These are phyloP conservation scores for Neonectria hederae DNA, from an alignment of 2,329 filamentous ascomycete species.

Conservation along the genomic window DNA sequence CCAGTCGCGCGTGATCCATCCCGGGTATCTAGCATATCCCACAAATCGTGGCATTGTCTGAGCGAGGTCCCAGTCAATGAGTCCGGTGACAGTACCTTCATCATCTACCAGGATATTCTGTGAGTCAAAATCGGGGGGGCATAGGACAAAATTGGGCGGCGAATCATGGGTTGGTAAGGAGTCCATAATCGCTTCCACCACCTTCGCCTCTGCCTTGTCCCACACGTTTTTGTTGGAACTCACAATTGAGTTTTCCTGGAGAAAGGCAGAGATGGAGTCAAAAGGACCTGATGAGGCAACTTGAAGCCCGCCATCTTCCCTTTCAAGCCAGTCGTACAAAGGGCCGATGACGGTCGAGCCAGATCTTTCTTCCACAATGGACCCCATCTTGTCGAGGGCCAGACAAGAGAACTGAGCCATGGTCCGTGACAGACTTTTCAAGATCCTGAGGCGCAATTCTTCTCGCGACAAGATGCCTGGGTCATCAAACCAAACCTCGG, in stretches of 20 bases:
- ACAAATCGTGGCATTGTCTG: conserved; percentile 18
- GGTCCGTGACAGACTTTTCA: conserved; percentile 17
- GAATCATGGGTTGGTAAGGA: conserved; percentile 5
- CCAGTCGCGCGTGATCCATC: conserved; percentile 29
- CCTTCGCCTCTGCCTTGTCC: conserved; percentile 10
- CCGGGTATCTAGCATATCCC: conserved; percentile 22
- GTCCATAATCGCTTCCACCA: conserved; percentile 11
- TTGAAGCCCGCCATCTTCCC: conserved; percentile 7
- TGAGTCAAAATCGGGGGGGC: conserved; percentile 30
- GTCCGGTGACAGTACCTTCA: conserved; percentile 17
- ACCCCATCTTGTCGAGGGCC: conserved; percentile 27
- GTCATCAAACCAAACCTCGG: conserved; percentile 23
- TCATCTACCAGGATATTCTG: conserved; percentile 30
- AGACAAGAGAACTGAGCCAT: conserved; percentile 28
- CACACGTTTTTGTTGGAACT: neutral
- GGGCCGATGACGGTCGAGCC: conserved; percentile 12
- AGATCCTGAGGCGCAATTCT: conserved; percentile 24
- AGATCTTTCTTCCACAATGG: conserved; percentile 12
- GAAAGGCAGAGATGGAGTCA: conserved; percentile 14
- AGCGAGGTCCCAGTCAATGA: conserved; percentile 28
- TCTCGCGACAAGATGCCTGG: conserved; percentile 14
- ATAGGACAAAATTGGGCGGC: conserved; percentile 26
- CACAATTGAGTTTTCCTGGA: neutral
- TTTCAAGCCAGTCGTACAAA: conserved; percentile 3
- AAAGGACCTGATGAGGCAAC: conserved; percentile 21